A percentile compares a stretch with the other conserved stretches of the same genome.
phyloP scores from a whole-genome alignment of 441 rosid species.

The Erodium trifolium region DNA sequence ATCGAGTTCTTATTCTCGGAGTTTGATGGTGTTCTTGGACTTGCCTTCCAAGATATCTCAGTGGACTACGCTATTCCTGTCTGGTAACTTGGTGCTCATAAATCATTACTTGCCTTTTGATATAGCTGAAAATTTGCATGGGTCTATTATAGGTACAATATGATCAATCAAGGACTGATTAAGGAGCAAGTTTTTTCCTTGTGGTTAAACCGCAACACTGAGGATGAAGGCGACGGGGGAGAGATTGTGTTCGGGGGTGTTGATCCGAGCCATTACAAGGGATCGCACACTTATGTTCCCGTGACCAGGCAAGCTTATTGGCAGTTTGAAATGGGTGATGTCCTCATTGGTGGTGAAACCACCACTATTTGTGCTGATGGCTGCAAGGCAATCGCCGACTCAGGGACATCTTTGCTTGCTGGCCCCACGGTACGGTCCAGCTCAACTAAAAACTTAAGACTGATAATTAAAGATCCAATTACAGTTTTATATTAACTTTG shows the following conservation, averaged over 20 bases:
- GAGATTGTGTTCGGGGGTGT: slow-evolving; percentile 31
- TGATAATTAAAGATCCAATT: no score
- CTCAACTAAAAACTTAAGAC: no score
- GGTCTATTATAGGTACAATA: slow-evolving; percentile 46
- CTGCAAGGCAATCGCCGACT: slow-evolving; percentile 70
- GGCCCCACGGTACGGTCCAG: slow-evolving; percentile 54
- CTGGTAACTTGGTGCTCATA: slow-evolving; percentile 30
- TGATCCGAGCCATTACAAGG: slow-evolving; percentile 49
- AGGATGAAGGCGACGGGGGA: slow-evolving; percentile 44
- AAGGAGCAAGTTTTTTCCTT: slow-evolving; percentile 55
- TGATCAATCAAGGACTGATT: slow-evolving; percentile 53
- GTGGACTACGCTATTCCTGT: slow-evolving; percentile 58
- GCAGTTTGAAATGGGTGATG: slow-evolving; percentile 79
- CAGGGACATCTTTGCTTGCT: slow-evolving; percentile 72
- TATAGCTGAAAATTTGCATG: background rate
- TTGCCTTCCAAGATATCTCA: slow-evolving; percentile 73
- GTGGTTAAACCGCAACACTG: slow-evolving; percentile 53
- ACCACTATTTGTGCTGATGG: slow-evolving; percentile 58
- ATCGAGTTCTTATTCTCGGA: slow-evolving; percentile 43
- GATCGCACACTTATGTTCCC: slow-evolving; percentile 64
- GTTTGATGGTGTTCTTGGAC: slow-evolving; percentile 77
- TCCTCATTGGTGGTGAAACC: slow-evolving; percentile 42
- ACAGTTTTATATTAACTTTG: no score
- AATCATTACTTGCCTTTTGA: background rate
- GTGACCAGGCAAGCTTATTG: slow-evolving; percentile 63